Evolutionary conservation across 2,329 filamentous ascomycete species (phyloP), one percentile per base, ranked within the genome.

Genomic region (Beauveria caledonica): DNA sequence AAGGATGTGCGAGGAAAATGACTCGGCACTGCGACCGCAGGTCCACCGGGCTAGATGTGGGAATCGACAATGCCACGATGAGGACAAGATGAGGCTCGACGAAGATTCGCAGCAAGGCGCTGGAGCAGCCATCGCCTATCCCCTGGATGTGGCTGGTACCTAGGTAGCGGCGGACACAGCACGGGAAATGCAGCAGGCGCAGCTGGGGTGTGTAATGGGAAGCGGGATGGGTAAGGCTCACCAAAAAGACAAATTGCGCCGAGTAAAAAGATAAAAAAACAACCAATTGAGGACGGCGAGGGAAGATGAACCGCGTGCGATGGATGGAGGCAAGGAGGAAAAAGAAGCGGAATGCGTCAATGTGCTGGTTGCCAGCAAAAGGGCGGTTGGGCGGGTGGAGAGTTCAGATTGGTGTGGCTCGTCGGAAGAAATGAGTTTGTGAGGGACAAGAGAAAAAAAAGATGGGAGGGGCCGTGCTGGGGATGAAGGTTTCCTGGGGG

Each of bases 271-370:
- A 62, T 27, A 23, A 52, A 58, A 58, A 60, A 65, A 63, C 65
- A 67, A 36, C 49, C 58, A 60, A 60, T 68, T 67, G 67, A 60
- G 50, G 33, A 23, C 44, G n/a, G 51, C 58, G 42, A 50, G 51
- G 52, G 45, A 58, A 33, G 48, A 23, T 61, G 63, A 65, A 67
- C 65, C 63, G 65, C 66, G 64, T 66, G 65, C 63, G 66, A 54
- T 60, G 60, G 64, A 60, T 49, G 55, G 58, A 64, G 51, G 56
- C 48, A 55, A 62, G 58, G 57, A 63, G 58, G 50, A 60, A 52
- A 63, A 63, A 45, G 62, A 60, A 61, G 63, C 61, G 61, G 61
- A 61, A 33, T 56, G 53, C 29, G 58, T 60, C 36, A 51, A 60
- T 55, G 58, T 56, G 60, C 55, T 57, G 59, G 48, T 52, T 59